phyloP scores from a whole-genome alignment of 1,284 basidiomycete species.

The Phlebopus sp. region DNA sequence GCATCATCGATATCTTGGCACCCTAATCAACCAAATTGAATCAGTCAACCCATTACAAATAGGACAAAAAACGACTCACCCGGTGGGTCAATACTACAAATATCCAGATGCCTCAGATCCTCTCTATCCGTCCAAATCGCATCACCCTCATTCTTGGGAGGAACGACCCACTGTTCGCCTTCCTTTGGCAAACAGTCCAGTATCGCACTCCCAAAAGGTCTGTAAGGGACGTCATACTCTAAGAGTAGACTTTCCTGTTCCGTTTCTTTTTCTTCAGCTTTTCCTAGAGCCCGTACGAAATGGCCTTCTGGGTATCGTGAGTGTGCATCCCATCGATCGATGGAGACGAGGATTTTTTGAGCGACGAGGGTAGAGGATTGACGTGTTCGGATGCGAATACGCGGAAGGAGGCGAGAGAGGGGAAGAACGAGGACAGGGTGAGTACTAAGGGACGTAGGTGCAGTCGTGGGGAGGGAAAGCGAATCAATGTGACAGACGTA shows the following conservation, averaged over 20 bases:
- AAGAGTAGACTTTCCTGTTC: constrained; percentile 94
- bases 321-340: constrained; percentile 87
- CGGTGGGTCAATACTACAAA: constrained; percentile 98
- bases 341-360: constrained; percentile 95
- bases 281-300: constrained; percentile 91
- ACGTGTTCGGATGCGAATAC: constrained; percentile 91
- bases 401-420: constrained; percentile 87
- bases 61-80: constrained; percentile 45
- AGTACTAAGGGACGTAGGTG: constrained; percentile 77
- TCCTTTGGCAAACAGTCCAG: constrained; percentile 88
- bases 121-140: constrained; percentile 83
- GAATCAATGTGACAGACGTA: constrained; percentile 97
- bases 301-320: constrained; percentile 97
- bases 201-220: constrained; percentile 95
- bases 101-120: constrained; percentile 83
- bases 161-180: constrained; percentile 93
- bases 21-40: constrained; percentile 40
- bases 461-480: constrained; percentile 79
- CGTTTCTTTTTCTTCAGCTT: constrained; percentile 91
- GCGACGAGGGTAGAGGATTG: constrained; percentile 87
- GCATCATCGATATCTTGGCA: constrained; percentile 99
- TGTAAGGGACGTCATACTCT: constrained; percentile 96
- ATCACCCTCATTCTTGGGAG: constrained; percentile 59
- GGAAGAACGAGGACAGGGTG: constrained; percentile 97
- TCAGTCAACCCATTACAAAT: not conserved